Evolutionary conservation across 306 rosid genomes (phyloP).

Genomic region (Psophocarpus tetragonolobus): DNA sequence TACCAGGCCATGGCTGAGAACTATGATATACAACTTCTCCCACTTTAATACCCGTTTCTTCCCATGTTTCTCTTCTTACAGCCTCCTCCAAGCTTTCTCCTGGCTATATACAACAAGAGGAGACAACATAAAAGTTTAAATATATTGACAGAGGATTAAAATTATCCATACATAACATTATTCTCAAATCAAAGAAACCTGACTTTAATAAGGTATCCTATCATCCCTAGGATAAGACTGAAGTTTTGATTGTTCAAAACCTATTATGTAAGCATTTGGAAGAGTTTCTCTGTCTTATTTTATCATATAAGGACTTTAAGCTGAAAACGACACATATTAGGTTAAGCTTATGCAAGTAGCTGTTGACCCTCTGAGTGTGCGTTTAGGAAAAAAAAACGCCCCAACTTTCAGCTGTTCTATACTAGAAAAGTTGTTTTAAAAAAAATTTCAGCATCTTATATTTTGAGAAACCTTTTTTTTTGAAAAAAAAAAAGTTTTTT

Average conservation of each 20-base stretch:
- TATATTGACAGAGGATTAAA: not conserved
- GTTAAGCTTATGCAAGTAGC: not conserved
- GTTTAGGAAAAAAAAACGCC: too few species aligned
- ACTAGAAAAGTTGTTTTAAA: too few species aligned
- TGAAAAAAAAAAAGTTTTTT: too few species aligned
- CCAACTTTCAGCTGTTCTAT: too few species aligned
- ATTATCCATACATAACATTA: constrained; percentile 12
- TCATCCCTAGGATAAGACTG: not conserved
- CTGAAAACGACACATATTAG: not conserved
- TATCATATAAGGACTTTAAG: not conserved
- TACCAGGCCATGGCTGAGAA: constrained; percentile 99
- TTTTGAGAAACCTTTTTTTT: too few species aligned
- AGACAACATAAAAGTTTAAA: constrained; percentile 19
- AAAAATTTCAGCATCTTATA: too few species aligned
- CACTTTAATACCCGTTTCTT: constrained; percentile 91
- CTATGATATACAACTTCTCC: constrained; percentile 89
- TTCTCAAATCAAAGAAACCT: constrained; percentile 19
- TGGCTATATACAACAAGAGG: constrained; percentile 57
- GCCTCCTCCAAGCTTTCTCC: constrained; percentile 99
- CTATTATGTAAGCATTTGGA: not conserved
- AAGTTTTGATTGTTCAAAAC: constrained; percentile 16
- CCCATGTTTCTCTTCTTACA: constrained; percentile 93
- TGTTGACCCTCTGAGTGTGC: not conserved
- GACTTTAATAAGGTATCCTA: constrained; percentile 12
- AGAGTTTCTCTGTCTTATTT: not conserved